These are phyloP conservation scores for Penicillium angulare DNA, from an alignment of 495 filamentous ascomycete species.

Conservation along the genomic window DNA sequence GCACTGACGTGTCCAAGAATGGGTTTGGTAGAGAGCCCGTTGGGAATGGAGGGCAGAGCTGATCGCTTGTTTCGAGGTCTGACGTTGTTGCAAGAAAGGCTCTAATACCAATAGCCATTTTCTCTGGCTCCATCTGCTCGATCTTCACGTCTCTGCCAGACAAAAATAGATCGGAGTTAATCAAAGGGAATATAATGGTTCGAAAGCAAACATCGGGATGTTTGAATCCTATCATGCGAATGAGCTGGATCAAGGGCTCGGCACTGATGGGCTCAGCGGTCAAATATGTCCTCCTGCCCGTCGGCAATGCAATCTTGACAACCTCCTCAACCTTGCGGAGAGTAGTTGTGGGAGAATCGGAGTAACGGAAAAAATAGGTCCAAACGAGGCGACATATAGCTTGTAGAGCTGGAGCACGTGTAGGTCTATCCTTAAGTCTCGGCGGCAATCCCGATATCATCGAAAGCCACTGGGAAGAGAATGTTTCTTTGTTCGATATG, in stretches of 20 bases:
- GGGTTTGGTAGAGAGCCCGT: constrained; percentile 46
- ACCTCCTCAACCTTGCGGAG: constrained; percentile 85
- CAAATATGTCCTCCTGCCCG: constrained; percentile 72
- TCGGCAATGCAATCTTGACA: constrained; percentile 73
- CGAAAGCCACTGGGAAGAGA: constrained; percentile 81
- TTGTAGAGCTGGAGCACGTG: constrained; percentile 78
- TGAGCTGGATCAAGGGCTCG: constrained; percentile 88
- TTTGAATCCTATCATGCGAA: constrained; percentile 92
- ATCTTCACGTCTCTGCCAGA: constrained; percentile 77
- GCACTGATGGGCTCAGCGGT: constrained; percentile 77
- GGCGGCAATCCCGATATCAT: constrained; percentile 71
- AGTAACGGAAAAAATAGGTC: constrained; percentile 88
- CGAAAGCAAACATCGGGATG: constrained; percentile 91
- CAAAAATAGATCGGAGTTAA: constrained; percentile 83
- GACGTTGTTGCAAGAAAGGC: constrained; percentile 89
- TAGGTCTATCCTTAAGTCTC: constrained; percentile 77
- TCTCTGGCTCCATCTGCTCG: constrained; percentile 92
- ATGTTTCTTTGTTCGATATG: constrained; percentile 78
- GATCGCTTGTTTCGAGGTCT: constrained; percentile 85
- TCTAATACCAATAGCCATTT: constrained; percentile 92
- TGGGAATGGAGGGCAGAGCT: constrained; percentile 80
- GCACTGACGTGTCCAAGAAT: constrained; percentile 37
- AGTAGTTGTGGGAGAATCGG: constrained; percentile 64
- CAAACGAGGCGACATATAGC: constrained; percentile 90
- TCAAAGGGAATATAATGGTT: constrained; percentile 87